Evolutionary conservation across 2,329 filamentous ascomycete genomes (phyloP), one percentile per base, ranked within the genome.

Genomic region (Fusarium coffeatum): DNA sequence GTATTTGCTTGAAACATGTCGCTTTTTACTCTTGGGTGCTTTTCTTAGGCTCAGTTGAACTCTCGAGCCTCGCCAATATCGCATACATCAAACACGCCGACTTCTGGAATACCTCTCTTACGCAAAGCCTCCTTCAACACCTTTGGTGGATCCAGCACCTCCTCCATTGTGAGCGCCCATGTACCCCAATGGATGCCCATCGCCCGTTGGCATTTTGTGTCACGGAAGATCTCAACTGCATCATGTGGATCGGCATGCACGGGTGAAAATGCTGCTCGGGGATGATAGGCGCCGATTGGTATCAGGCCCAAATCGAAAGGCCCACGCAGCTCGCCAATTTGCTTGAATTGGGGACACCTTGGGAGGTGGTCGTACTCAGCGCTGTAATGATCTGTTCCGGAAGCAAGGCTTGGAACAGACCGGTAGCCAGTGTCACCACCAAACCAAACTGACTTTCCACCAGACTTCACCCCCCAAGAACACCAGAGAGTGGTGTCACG

Each of bases 141-240:
- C 78, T 79, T 82, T 3, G 94, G 93, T 47, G 95, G 95, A 81
- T 97, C 94, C 59, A 94, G 78, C 2, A 97, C 91, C 63, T 94
- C 92, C 80, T 98, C 95, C 64, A 89, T 85, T 0, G 94, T 97
- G 72, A 97, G 80, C 1, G 93, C 90, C 93, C 94, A 98, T 0
- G 92, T 90, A 4, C 94, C 94, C 94, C 94, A 98, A 77, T 98
- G 95, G 73, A 98, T 97, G 3, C 89, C 94, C 82, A 98, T 85
- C 23, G 94, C 94, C 20, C 82, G 84, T 74, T 87, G 85, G 82
- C 94, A 98, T 72, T 86, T 87, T 1, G 93, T 97, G 74, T 98
- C 94, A 9, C 84, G 80, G 79, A 97, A 97, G 72, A 98, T 97
- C 74, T 96, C 93, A 40, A 97, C 94, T 1, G 91, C 88, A 77